phyloP scores from a whole-genome alignment of 495 filamentous ascomycete species.

The Aspergillus egyptiacus region DNA sequence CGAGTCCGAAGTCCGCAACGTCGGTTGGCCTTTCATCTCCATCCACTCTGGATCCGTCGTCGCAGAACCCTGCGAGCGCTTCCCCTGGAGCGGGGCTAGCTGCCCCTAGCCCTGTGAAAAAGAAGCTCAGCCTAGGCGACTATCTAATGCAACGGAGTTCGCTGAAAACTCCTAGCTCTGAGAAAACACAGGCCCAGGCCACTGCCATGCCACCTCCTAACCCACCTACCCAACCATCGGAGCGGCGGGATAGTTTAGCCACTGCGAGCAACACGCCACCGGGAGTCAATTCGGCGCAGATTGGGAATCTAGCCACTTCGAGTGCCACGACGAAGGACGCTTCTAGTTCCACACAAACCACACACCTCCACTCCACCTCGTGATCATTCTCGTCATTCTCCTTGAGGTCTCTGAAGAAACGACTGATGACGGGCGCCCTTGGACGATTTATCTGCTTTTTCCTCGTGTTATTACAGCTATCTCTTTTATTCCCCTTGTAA shows the following conservation, averaged over 20 bases:
- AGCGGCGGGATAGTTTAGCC: conserved; percentile 5
- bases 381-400: conserved; percentile 22
- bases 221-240: conserved; percentile 19
- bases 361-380: conserved; percentile 22
- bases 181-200: conserved; percentile 32
- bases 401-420: conserved; percentile 12
- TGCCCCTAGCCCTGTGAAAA: conserved; percentile 54
- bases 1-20: conserved; percentile 30
- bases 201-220: conserved; percentile 23
- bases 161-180: conserved; percentile 35
- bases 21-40: conserved; percentile 31
- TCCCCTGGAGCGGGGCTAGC: conserved; percentile 30
- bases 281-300: conserved; percentile 13
- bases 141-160: conserved; percentile 51
- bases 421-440: neutral
- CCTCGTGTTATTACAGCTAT: conserved; percentile 10
- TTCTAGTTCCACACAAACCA: conserved; percentile 21
- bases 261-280: conserved; percentile 14
- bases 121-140: conserved; percentile 63
- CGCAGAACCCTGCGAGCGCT: conserved; percentile 19
- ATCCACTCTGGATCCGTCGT: conserved; percentile 26
- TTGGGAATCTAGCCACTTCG: conserved; percentile 15
- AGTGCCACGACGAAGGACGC: conserved; percentile 34
- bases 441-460: conserved; percentile 8
- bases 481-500: conserved; percentile 14